Evolutionary conservation across 495 filamentous ascomycete species (phyloP), one percentile per base, ranked within the genome.

Genomic region (Aspergillus coremiiformis): DNA sequence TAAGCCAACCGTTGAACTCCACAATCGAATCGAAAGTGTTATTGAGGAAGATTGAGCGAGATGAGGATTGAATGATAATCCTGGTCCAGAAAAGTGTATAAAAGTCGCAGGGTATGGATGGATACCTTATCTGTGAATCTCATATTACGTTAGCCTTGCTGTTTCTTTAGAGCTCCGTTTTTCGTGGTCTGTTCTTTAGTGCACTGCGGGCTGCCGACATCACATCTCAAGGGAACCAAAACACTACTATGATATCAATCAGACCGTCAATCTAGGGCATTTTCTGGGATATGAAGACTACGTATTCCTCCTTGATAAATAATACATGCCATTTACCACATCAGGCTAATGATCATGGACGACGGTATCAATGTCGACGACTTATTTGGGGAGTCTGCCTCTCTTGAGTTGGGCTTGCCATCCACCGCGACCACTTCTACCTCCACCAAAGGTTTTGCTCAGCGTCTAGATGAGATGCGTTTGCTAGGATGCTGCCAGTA

Each of bases 401-500:
- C 72, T 32, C 61, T 74, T 33, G 70, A 67, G 47, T 49, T 74
- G 63, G 75, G 73, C 39, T 68, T 92, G 54, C 70, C 75, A 19
- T 58, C 83, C n/a, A 71, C 79, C 21, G 58, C 81, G 22, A 70
- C 80, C 19, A 10, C 48, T 14, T 64, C 72, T 19, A 69, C 76
- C 7, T 72, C 77, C 3, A 78, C 82, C 51, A 86, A 85, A 68
- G 81, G 82, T 39, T 76, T 95, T 11, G 75, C 77, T 27, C 81
- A 85, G 60, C 82, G 86, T 32, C 57, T 96, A 24, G 87, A 91
- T 62, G 89, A 96, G 55, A 77, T 95, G 62, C 83, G 88, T 37
- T 59, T 78, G 44, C 77, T 78, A 51, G 92, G 91, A 3, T 95
- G 89, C 62, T 86, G 85, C 72, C 85, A 92, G 88, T 95, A 78